Base-by-base conservation (phyloP, 2,329 filamentous ascomycete species). In the Alternaria conjuncta region DNA sequence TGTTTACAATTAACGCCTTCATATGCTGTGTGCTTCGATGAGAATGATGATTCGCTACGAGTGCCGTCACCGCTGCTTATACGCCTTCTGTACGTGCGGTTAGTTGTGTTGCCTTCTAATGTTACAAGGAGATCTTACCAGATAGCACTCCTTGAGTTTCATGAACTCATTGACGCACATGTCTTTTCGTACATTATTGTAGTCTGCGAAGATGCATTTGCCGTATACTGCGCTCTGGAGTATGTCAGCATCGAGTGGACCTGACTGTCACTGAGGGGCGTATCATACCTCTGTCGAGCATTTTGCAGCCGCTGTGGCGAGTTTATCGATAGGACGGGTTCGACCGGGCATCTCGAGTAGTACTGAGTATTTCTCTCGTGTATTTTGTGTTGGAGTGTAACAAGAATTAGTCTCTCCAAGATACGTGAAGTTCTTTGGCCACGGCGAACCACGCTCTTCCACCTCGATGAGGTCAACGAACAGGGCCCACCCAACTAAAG, bases 131-230 rank as follows among this genome's bases (percentile, higher is more conserved):
- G 30, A 9, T 69, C 87, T 73, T 84, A 97, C 94, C 75, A 96
- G 75, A 76, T 93, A 97, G 77, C 95, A 98, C 70, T 97, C 86
- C 79, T 97, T 97, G 53, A 98, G 80, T 69, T 84, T 89, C 80
- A 96, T 84, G 71, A 99, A 98, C 76, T 97, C 94, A 61, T 88
- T 89, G 5, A 86, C 85, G 76, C 96, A 99, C 84, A 96, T 96
- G 77, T 97, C 93, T 77, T 97, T 97, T 72, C 94, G 88, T 4
- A 97, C 88, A 5, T 93, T 88, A 76, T 95, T 95, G 82, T 97
- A 98, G 77, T 98, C 95, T 43, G 89, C 88, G 55, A 95, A 87
- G 68, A 99, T 90, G 78, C 96, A 99, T 84, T 94, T 94, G 70
- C 95, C 96, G 76, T 98, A 99, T 12, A 88, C 84, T 3, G 93